Evolutionary conservation across 192 early-diverging fungal genomes (phyloP).

Genomic region (Pecoramyces ruminantium): DNA sequence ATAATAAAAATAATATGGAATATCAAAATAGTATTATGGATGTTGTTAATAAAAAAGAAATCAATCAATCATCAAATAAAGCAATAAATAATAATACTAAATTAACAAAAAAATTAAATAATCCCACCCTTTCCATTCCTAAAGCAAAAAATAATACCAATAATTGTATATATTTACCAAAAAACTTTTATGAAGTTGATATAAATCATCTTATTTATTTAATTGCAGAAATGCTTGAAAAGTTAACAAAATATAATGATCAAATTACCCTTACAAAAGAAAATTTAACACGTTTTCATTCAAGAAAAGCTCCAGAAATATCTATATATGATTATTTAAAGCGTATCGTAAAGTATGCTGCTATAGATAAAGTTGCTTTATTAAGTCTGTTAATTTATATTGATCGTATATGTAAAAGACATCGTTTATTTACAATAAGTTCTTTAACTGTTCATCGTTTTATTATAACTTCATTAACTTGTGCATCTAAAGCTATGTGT

Average conservation of each 20-base stretch:
- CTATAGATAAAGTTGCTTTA: slow-evolving; percentile 72
- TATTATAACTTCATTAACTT: slow-evolving; percentile 72
- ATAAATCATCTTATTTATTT: neutral
- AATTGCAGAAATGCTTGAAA: slow-evolving; percentile 22
- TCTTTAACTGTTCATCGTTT: slow-evolving; percentile 89
- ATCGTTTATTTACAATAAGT: slow-evolving; percentile 72
- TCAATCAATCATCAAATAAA: neutral
- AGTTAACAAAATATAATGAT: slow-evolving; percentile 48
- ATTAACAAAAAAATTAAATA: neutral
- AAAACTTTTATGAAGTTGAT: neutral
- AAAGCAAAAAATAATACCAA: neutral
- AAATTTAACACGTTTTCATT: slow-evolving; percentile 86
- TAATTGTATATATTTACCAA: neutral
- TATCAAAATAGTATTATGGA: too few species aligned
- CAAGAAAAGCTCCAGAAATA: slow-evolving; percentile 73
- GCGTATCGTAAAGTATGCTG: slow-evolving; percentile 81
- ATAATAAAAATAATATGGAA: too few species aligned
- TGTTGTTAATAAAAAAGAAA: too few species aligned
- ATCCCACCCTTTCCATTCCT: neutral
- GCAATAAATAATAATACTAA: neutral
- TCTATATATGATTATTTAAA: slow-evolving; percentile 72
- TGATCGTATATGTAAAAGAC: slow-evolving; percentile 63
- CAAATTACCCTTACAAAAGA: slow-evolving; percentile 29
- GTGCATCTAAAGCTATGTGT: slow-evolving; percentile 72
- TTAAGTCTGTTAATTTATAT: slow-evolving; percentile 84